These are phyloP conservation scores for Penium margaritaceum DNA, from an alignment of 139 green algal species.

Conservation along the genomic window DNA sequence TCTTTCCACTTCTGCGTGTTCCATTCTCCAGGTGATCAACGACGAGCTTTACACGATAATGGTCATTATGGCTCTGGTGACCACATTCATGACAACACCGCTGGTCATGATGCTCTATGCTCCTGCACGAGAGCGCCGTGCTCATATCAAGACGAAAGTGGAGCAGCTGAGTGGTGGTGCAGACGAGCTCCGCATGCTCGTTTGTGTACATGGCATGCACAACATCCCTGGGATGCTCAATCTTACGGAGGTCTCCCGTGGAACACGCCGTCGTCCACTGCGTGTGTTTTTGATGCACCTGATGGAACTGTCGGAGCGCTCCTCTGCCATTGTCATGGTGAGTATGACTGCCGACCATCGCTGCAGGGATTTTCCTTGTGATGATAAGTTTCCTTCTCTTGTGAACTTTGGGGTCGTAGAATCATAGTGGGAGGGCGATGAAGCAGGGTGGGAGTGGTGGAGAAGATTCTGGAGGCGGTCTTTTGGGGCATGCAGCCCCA, in stretches of 20 bases:
- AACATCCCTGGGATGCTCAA: conserved; percentile 31
- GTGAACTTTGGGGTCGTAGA: no score
- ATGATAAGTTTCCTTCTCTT: no score
- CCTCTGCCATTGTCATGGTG: conserved; percentile 38
- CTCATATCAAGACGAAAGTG: conserved; percentile 26
- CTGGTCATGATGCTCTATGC: conserved; percentile 41
- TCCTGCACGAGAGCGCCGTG: conserved; percentile 22
- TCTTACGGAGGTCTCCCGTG: conserved; percentile 11
- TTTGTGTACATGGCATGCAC: conserved; percentile 39
- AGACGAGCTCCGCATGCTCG: conserved; percentile 22
- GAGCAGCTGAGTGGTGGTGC: no score
- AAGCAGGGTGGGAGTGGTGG: no score
- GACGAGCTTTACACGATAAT: conserved; percentile 39
- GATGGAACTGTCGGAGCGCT: conserved; percentile 31
- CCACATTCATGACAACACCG: conserved; percentile 42
- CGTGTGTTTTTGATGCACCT: conserved; percentile 28
- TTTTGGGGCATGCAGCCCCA: no score
- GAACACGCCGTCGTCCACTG: conserved; percentile 14
- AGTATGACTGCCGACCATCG: no score
- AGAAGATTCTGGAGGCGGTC: no score
- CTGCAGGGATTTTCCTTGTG: no score
- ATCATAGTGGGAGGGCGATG: no score
- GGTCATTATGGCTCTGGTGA: conserved; percentile 43
- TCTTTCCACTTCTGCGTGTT: no score
- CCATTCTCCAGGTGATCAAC: conserved; percentile 32